Conservation (phyloP, 2,329 filamentous ascomycete species). For the Alternaria sp. region DNA sequence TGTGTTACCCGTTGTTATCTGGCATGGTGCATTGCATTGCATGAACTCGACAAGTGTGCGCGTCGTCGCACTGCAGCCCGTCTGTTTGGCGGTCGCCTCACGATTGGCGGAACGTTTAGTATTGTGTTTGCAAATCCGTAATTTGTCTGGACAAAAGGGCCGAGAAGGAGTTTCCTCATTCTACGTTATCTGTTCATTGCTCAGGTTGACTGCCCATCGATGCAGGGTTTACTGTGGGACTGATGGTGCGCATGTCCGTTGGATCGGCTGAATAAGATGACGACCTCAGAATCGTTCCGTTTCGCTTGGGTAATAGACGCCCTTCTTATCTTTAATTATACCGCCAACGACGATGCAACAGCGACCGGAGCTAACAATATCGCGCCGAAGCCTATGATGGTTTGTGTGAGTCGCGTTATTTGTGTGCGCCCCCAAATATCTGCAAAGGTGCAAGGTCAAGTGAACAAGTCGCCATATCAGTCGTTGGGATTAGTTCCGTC, state of each 20-base stretch:
- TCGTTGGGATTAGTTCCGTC: background rate
- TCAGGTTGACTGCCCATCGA: background rate
- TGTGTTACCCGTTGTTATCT: constrained; percentile 2
- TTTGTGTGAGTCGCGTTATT: background rate
- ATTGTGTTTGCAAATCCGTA: background rate
- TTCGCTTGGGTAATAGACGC: constrained; percentile 1
- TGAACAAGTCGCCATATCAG: background rate
- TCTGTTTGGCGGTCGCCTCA: background rate
- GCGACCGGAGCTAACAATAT: background rate
- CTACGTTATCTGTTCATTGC: constrained; percentile 3
- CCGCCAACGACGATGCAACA: background rate
- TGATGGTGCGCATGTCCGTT: background rate
- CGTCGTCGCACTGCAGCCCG: constrained; percentile 9
- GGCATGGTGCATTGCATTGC: constrained; percentile 14
- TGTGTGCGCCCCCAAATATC: background rate
- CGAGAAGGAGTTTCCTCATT: background rate
- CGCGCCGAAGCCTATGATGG: background rate
- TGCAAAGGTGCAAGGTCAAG: background rate
- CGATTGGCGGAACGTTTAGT: constrained; percentile 9
- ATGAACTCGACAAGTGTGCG: background rate
- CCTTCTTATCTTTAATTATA: constrained; percentile 12
- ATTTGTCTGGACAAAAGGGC: constrained; percentile 7
- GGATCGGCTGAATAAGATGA: constrained; percentile 6
- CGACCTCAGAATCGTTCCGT: constrained; percentile 1
- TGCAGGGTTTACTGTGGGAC: constrained; percentile 7